These are phyloP conservation scores for Phialophora verrucosa DNA, from an alignment of 2,329 filamentous ascomycete genomes.

Conservation along the genomic window DNA sequence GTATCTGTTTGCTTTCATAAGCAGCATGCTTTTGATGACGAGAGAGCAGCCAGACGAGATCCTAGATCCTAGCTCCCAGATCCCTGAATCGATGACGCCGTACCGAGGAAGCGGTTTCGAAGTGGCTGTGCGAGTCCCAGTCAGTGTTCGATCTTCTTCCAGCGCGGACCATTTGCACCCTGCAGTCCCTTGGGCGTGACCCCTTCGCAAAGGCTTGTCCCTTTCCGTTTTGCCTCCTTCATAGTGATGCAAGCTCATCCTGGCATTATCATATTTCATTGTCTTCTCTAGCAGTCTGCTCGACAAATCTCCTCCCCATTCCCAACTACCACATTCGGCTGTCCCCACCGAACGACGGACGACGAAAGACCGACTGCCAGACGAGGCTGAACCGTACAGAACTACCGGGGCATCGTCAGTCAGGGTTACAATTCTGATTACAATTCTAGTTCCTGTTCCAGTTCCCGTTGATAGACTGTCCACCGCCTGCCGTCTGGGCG, in stretches of 20 bases:
- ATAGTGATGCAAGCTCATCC: background rate
- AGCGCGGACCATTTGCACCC: background rate
- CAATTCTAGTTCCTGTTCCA: background rate
- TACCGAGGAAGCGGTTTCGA: background rate
- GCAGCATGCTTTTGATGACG: background rate
- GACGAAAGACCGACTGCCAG: background rate
- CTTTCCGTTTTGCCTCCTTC: background rate
- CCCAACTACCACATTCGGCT: background rate
- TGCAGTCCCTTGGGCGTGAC: too few species aligned
- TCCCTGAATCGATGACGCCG: background rate
- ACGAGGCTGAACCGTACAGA: background rate
- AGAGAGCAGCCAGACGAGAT: background rate
- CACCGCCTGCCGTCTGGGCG: too few species aligned
- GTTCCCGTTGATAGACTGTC: too few species aligned
- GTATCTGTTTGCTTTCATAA: background rate
- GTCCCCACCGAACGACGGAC: background rate
- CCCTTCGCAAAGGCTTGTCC: background rate
- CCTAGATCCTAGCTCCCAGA: background rate
- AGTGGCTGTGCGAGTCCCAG: background rate
- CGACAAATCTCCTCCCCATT: background rate
- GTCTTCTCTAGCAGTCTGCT: background rate
- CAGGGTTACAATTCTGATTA: background rate
- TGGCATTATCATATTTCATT: too few species aligned
- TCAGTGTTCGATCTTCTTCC: conserved; percentile 2
- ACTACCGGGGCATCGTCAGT: background rate